These are phyloP conservation scores for Lepiota brunneoincarnata DNA, from an alignment of 768 basidiomycete species.

Conservation along the genomic window DNA sequence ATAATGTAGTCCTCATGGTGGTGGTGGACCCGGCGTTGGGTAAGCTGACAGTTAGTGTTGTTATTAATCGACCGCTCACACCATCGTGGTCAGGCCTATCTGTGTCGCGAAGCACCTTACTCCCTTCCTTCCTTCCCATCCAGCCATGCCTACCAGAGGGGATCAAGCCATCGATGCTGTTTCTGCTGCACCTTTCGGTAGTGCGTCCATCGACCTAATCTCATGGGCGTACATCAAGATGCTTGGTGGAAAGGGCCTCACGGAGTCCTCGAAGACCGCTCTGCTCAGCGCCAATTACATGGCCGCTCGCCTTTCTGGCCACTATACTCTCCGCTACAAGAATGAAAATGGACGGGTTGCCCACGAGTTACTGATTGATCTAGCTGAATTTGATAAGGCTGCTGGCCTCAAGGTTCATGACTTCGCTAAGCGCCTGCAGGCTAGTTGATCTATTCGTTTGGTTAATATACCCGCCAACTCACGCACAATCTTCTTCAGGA, in stretches of 20 bases:
- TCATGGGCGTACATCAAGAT: slow-evolving; percentile 99
- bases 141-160: slow-evolving; percentile 64
- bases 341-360: slow-evolving; percentile 92
- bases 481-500: slow-evolving; percentile 45
- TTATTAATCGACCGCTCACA: slow-evolving; percentile 8
- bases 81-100: slow-evolving; percentile 59
- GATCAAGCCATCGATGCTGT: slow-evolving; percentile 81
- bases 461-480: neutral
- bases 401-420: slow-evolving; percentile 92
- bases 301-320: slow-evolving; percentile 78
- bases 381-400: slow-evolving; percentile 90
- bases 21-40: slow-evolving; percentile 96
- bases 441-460: slow-evolving; percentile 23
- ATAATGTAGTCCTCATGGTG: slow-evolving; percentile 80
- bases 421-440: slow-evolving; percentile 95
- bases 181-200: slow-evolving; percentile 90
- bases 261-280: slow-evolving; percentile 81
- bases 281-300: slow-evolving; percentile 98
- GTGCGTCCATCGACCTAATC: slow-evolving; percentile 91
- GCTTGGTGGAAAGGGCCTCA: slow-evolving; percentile 93
- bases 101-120: slow-evolving; percentile 92
- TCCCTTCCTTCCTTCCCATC: slow-evolving; percentile 92
- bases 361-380: slow-evolving; percentile 92
- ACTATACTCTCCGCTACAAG: slow-evolving; percentile 87
- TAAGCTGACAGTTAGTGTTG: slow-evolving; percentile 26